Evolutionary conservation across 192 early-diverging fungal genomes (phyloP).

Genomic region (Thamnidium elegans): DNA sequence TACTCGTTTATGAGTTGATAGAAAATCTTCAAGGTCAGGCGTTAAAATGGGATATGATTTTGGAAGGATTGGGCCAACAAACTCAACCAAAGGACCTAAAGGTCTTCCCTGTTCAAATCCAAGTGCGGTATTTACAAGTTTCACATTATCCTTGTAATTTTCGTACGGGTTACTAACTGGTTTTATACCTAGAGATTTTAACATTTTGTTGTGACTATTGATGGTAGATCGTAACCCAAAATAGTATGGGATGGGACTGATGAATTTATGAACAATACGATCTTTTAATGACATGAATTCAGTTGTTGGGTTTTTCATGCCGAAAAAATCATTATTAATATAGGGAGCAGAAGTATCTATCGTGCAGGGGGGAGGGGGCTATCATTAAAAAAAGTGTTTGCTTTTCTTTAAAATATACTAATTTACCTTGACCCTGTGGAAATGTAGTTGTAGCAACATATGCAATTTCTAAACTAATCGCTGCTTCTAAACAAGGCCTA

Average conservation of each 20-base stretch:
- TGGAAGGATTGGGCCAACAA: conserved; percentile 37
- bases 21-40: neutral
- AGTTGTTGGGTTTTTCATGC: neutral
- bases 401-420: neutral
- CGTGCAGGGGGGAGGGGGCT: too few species aligned
- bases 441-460: conserved; percentile 24
- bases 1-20: conserved; percentile 16
- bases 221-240: neutral
- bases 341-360: conserved; percentile 20
- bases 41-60: conserved; percentile 19
- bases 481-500: conserved; percentile 18
- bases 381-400: neutral
- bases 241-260: neutral
- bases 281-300: neutral
- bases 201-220: neutral
- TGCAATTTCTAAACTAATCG: conserved; percentile 14
- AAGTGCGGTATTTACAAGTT: conserved; percentile 25
- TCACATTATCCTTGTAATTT: conserved; percentile 8
- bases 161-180: neutral
- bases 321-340: conserved; percentile 8
- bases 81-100: conserved; percentile 26
- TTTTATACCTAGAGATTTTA: neutral
- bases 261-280: neutral
- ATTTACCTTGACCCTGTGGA: conserved; percentile 2
- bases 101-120: conserved; percentile 30